Percentiles rank a stretch among this genome's conserved stretches.
Evolutionary conservation across 2,329 filamentous ascomycete species (phyloP).

Genomic region (Aureobasidium musti): DNA sequence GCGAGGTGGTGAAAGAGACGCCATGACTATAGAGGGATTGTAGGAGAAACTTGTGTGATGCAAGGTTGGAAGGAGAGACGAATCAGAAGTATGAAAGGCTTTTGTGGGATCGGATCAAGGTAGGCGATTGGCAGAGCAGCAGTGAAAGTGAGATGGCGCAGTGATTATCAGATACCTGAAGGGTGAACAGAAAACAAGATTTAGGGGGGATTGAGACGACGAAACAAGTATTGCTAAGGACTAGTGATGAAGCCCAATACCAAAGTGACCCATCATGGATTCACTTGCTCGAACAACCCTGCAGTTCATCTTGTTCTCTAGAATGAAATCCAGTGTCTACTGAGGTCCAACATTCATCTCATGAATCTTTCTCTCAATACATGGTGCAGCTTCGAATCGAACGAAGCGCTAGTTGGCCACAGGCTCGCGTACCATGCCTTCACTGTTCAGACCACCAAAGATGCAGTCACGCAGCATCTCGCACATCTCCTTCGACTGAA

Average conservation of each 20-base stretch:
- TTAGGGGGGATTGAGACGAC: not conserved
- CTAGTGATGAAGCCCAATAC: not conserved
- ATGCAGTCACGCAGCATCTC: conserved; percentile 17
- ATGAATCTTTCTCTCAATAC: not conserved
- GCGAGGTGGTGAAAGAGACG: not conserved
- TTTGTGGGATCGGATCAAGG: not conserved
- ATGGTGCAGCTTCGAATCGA: not conserved
- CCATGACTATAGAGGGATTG: not conserved
- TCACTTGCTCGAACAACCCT: not conserved
- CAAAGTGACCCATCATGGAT: not conserved
- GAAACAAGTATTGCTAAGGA: no score
- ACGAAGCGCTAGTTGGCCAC: not conserved
- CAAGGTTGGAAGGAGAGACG: not conserved
- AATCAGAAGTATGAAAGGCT: not conserved
- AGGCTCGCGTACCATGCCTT: not conserved
- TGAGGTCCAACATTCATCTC: not conserved
- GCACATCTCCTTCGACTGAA: conserved; percentile 5
- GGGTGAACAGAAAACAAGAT: not conserved
- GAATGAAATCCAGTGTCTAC: not conserved
- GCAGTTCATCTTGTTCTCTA: not conserved
- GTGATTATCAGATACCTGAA: not conserved
- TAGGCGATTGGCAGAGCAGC: not conserved
- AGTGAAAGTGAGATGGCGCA: not conserved
- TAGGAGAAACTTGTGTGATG: not conserved
- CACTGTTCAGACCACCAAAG: not conserved